Base-by-base conservation (phyloP, 257 asterid genomes). In the Lantana camara region DNA sequence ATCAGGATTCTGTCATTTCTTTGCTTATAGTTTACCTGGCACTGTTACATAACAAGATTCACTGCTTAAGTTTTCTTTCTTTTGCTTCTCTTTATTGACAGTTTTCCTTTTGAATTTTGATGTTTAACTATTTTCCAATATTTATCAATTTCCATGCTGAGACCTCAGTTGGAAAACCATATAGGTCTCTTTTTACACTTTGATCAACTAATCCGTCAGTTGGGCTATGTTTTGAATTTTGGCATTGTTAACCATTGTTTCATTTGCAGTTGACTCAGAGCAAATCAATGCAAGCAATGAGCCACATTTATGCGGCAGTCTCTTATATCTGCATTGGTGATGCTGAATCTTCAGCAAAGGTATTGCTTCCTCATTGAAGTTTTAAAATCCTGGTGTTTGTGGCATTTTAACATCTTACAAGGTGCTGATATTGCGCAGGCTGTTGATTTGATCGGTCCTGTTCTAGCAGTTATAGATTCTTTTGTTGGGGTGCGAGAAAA, bases 261-360 rank as follows among this genome's bases (percentile, higher is more conserved):
- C 61, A 9, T 60, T 9, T 79, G 64, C 69, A 90, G 89, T 54
- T 90, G 81, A 90, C 95, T 41, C 86, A 77, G 79, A 93, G 82
- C 86, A 90, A 84, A 77, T 82, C 96, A 34, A 81, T 70, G 83
- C 95, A 83, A 83, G 93, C 96, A 52, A 82, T 90, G 96, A 80
- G 84, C 80, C 89, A 83, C 78, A 76, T 87, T 57, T 93, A 90
- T 78, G 99, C 99, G 17, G 88, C 99, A 35, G 75, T 87, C 72
- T 90, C 99, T 61, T 90, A 71, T 67, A 87, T 93, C 64, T 87
- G 99, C 82, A 82, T 90, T n/a, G 96, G 91, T 60, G 96, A 93
- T 82, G 85, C 95, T 45, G 97, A 93, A 78, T 90, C 96, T 74
- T 85, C 96, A 4, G 83, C 96, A 9, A 83, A 84, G 96, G 97